Evolutionary conservation across 495 filamentous ascomycete species (phyloP).

Genomic region (Penicillium malachiteum): DNA sequence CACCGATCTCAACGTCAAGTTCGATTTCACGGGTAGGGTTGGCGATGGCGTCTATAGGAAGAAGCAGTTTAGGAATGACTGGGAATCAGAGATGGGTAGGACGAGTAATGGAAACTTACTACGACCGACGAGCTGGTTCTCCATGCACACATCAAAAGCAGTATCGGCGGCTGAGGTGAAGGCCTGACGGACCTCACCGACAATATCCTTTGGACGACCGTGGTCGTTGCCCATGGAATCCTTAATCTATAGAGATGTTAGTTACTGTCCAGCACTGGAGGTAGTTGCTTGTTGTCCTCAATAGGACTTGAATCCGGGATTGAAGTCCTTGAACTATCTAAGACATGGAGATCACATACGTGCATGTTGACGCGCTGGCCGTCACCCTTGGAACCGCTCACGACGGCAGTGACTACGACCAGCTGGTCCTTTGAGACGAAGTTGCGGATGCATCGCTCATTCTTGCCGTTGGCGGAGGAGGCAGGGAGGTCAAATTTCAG

Average conservation of each 20-base stretch:
- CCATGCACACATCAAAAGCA: conserved; percentile 96
- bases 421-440: conserved; percentile 91
- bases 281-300: too few species aligned
- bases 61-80: not conserved
- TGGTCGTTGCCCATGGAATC: conserved; percentile 96
- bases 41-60: conserved; percentile 31
- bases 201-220: conserved; percentile 83
- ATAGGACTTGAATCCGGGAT: not conserved
- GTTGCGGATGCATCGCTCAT: conserved; percentile 92
- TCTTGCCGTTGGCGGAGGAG: conserved; percentile 52
- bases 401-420: conserved; percentile 95
- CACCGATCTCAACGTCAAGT: conserved; percentile 97
- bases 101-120: conserved; percentile 51
- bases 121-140: conserved; percentile 67
- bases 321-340: not conserved
- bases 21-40: conserved; percentile 78
- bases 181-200: conserved; percentile 86
- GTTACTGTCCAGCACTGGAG: too few species aligned
- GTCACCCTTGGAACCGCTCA: conserved; percentile 82
- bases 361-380: conserved; percentile 94
- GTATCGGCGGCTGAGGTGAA: conserved; percentile 95
- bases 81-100: not conserved
- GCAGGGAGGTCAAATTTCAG: conserved; percentile 93
- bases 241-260: conserved; percentile 63
- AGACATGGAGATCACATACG: conserved; percentile 52